These are phyloP conservation scores for Chamaecrista fasciculata DNA, from an alignment of 306 rosid species.

Conservation along the genomic window DNA sequence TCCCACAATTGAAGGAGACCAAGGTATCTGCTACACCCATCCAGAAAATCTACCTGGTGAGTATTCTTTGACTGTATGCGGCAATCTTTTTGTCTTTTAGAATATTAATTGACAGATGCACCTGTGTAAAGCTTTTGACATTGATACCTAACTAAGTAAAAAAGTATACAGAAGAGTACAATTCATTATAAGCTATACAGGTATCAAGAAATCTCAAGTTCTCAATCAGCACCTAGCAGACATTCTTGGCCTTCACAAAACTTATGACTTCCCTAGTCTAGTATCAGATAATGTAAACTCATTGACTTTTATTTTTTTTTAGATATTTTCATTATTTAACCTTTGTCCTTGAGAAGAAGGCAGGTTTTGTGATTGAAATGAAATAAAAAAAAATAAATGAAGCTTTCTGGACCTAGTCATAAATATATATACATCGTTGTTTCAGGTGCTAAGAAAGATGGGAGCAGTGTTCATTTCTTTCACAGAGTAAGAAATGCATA, in stretches of 20 bases:
- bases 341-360: background rate
- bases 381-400: too few species aligned
- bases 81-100: background rate
- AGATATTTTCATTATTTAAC: background rate
- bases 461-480: slow-evolving; percentile 68
- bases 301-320: background rate
- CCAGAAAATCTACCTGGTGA: slow-evolving; percentile 89
- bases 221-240: background rate
- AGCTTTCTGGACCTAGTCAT: background rate
- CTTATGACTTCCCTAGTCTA: slow-evolving; percentile 3
- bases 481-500: slow-evolving; percentile 73
- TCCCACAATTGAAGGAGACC: slow-evolving; percentile 62
- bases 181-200: background rate
- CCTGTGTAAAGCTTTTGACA: background rate
- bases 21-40: slow-evolving; percentile 78
- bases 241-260: background rate
- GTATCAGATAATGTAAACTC: slow-evolving; percentile 7
- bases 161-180: background rate
- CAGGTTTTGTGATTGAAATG: slow-evolving; percentile 11
- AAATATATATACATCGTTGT: background rate
- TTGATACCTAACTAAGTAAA: background rate
- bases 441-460: slow-evolving; percentile 86
- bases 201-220: slow-evolving; percentile 7
- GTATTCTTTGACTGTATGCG: slow-evolving; percentile 11
- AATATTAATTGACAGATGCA: background rate